These are phyloP conservation scores for Articulospora tetracladia DNA, from an alignment of 495 filamentous ascomycete genomes.

Conservation along the genomic window DNA sequence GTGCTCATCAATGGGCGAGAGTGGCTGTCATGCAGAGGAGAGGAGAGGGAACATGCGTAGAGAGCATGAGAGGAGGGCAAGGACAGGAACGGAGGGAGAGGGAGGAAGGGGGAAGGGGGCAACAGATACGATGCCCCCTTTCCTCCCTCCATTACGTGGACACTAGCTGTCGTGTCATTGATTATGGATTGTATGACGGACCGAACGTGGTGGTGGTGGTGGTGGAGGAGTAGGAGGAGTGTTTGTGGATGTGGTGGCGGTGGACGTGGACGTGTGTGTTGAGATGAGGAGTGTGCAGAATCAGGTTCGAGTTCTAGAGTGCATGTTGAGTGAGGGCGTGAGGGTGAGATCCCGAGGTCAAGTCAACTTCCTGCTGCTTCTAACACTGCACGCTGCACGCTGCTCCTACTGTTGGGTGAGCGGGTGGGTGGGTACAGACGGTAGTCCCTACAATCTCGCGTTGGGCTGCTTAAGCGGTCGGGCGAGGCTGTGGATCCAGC, in stretches of 20 bases:
- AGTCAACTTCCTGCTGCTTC: too few relatives aligned
- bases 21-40: neutral
- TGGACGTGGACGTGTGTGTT: too few relatives aligned
- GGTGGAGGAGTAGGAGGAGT: too few relatives aligned
- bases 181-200: neutral
- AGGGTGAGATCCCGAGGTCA: too few relatives aligned
- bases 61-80: neutral
- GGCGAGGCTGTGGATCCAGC: neutral
- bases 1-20: neutral
- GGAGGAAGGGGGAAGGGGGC: neutral
- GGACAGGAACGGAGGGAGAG: neutral
- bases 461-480: neutral
- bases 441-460: neutral
- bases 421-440: neutral
- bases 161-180: neutral
- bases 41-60: slow-evolving; percentile 3
- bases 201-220: too few relatives aligned
- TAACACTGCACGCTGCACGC: too few relatives aligned
- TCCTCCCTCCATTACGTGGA: neutral
- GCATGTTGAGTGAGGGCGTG: too few relatives aligned
- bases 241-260: too few relatives aligned
- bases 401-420: too few relatives aligned
- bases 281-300: too few relatives aligned
- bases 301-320: too few relatives aligned
- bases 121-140: neutral